Percentiles rank a stretch among this genome's conserved stretches.
phyloP scores from a whole-genome alignment of 768 basidiomycete species.

The Roridomyces roridus region DNA sequence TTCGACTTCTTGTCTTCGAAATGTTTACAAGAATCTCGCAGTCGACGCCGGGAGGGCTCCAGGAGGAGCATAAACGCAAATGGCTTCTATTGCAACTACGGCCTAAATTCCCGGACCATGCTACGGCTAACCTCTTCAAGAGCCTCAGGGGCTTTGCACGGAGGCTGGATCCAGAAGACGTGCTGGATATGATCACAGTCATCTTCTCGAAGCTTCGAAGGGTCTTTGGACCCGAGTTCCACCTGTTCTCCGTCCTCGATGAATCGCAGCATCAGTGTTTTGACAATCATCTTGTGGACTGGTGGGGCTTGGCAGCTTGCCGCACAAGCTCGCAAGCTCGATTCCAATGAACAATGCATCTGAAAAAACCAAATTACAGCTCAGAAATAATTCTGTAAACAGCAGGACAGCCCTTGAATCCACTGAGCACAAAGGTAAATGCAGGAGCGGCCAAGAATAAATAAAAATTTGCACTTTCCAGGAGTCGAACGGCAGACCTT shows the following conservation, averaged over 20 bases:
- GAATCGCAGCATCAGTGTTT: constrained; percentile 2
- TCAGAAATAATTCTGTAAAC: no score
- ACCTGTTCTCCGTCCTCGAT: constrained; percentile 6
- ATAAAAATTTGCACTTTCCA: no score
- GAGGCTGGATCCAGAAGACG: not conserved
- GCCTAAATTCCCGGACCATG: not conserved
- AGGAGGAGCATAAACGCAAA: not conserved
- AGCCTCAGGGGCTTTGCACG: not conserved
- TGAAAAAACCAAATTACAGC: no score
- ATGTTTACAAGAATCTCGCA: constrained; percentile 2
- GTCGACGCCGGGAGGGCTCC: not conserved
- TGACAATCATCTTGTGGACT: no score
- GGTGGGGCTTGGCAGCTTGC: no score
- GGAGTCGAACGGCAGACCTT: no score
- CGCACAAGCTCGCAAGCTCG: no score
- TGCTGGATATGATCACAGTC: not conserved
- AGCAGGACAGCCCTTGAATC: no score
- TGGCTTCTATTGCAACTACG: constrained; percentile 6
- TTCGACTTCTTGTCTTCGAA: not conserved
- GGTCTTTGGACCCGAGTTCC: not conserved
- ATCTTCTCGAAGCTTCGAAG: not conserved
- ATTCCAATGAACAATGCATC: no score
- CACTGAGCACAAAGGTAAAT: no score
- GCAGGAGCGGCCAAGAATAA: no score
- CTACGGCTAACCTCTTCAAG: not conserved